These are phyloP conservation scores for Ampelocalamus luodianensis DNA, from an alignment of 176 grass and related monocot genomes.

Conservation along the genomic window DNA sequence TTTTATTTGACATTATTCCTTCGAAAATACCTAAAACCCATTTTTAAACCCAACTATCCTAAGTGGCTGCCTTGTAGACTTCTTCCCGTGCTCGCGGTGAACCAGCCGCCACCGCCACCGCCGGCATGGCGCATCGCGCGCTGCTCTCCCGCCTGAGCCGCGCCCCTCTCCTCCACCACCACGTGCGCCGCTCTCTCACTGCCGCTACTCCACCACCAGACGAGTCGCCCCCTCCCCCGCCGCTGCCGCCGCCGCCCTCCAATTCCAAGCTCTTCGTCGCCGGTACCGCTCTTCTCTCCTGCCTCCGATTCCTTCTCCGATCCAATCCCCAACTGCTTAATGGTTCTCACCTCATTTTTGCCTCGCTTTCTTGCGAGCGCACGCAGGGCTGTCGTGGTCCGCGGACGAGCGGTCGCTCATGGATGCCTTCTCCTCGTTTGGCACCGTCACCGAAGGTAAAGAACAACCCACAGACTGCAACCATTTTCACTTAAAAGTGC, in stretches of 20 bases:
- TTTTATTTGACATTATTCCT: too few relatives aligned
- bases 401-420: conserved; percentile 82
- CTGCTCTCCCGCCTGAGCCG: conserved; percentile 45
- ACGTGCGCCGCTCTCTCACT: conserved; percentile 30
- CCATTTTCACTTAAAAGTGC: not conserved
- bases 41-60: too few relatives aligned
- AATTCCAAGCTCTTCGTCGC: conserved; percentile 83
- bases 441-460: conserved; percentile 82
- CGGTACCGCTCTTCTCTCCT: conserved; percentile 42
- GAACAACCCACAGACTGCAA: not conserved
- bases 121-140: conserved; percentile 9
- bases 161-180: conserved; percentile 22
- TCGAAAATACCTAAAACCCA: too few relatives aligned
- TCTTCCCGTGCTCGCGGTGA: not conserved
- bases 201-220: conserved; percentile 13
- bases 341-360: not conserved
- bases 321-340: too few relatives aligned
- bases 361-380: not conserved
- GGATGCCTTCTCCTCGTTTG: conserved; percentile 84
- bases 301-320: not conserved
- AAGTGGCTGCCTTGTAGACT: too few relatives aligned
- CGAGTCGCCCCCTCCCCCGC: conserved; percentile 30
- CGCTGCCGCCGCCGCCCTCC: conserved; percentile 29
- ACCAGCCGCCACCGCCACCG: not conserved
- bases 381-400: conserved; percentile 73